phyloP scores from a whole-genome alignment of 176 grass and related monocot genomes.

The Musa schizocarpa region DNA sequence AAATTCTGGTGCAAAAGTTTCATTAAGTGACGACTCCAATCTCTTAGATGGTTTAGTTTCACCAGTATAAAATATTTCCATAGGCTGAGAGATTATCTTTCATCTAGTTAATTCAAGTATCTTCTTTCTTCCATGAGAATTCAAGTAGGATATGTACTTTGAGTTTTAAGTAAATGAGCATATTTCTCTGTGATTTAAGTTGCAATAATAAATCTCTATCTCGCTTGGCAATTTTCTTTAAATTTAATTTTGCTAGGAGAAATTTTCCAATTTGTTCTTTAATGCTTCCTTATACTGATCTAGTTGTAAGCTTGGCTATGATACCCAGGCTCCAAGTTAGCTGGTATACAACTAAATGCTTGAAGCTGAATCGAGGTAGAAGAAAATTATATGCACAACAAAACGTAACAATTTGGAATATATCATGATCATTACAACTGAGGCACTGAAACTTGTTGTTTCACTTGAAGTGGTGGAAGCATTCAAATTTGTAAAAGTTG shows the following conservation, averaged over 20 bases:
- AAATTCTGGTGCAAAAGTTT: background rate
- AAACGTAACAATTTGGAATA: background rate
- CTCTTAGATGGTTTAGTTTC: background rate
- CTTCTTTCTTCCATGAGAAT: background rate
- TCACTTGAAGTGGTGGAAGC: background rate
- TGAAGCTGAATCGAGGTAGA: background rate
- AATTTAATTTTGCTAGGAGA: no score
- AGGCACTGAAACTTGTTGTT: background rate
- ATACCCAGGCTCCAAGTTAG: no score
- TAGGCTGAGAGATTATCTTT: background rate
- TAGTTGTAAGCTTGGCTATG: no score
- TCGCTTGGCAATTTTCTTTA: background rate
- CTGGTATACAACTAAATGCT: background rate
- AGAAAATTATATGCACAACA: background rate
- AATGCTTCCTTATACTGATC: no score
- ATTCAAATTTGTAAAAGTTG: background rate
- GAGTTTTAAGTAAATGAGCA: background rate
- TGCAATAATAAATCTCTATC: background rate
- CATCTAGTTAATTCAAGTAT: background rate
- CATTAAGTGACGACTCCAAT: background rate
- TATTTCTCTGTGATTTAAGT: background rate
- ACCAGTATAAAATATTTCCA: no score
- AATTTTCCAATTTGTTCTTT: no score
- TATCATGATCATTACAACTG: background rate
- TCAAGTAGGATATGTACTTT: background rate